Conservation (phyloP, 306 rosid species). For the Fragaria nilgerrensis region DNA sequence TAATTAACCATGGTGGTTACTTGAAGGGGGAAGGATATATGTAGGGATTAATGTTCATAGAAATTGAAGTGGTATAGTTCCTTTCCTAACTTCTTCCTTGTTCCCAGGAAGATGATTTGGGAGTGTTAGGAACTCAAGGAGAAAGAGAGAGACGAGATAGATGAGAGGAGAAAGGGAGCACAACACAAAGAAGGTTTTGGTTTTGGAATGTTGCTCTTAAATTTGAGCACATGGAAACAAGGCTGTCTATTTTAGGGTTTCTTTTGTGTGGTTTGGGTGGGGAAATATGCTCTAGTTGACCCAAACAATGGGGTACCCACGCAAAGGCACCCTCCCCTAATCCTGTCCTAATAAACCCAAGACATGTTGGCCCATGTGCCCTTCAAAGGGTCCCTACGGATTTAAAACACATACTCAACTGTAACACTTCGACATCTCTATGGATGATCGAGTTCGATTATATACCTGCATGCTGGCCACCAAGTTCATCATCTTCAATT, state of each 20-base stretch:
- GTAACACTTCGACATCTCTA: slow-evolving; percentile 2
- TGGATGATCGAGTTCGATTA: background rate
- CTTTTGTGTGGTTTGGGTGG: slow-evolving; percentile 69
- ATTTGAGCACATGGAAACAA: slow-evolving; percentile 99
- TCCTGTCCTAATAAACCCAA: slow-evolving; percentile 80
- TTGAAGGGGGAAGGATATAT: slow-evolving; percentile 13
- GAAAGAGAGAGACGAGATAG: slow-evolving; percentile 3
- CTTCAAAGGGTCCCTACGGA: slow-evolving; percentile 59
- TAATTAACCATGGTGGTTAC: background rate
- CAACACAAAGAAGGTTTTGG: slow-evolving; percentile 74
- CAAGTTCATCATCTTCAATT: background rate
- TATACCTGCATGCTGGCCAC: background rate
- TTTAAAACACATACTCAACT: slow-evolving; percentile 37
- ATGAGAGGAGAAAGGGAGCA: slow-evolving; percentile 8
- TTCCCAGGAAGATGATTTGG: slow-evolving; percentile 46
- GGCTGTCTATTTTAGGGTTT: slow-evolving; percentile 72
- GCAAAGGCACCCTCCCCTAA: slow-evolving; percentile 53
- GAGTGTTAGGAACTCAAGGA: background rate
- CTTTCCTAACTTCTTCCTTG: slow-evolving; percentile 27
- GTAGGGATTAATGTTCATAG: slow-evolving; percentile 25
- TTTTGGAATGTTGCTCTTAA: slow-evolving; percentile 95
- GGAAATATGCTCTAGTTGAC: slow-evolving; percentile 83
- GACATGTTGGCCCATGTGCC: slow-evolving; percentile 68
- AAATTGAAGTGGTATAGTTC: background rate
- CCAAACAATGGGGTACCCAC: slow-evolving; percentile 85